These are phyloP conservation scores for Pseudohalonectria lignicola DNA, from an alignment of 2,329 filamentous ascomycete species.

Conservation along the genomic window DNA sequence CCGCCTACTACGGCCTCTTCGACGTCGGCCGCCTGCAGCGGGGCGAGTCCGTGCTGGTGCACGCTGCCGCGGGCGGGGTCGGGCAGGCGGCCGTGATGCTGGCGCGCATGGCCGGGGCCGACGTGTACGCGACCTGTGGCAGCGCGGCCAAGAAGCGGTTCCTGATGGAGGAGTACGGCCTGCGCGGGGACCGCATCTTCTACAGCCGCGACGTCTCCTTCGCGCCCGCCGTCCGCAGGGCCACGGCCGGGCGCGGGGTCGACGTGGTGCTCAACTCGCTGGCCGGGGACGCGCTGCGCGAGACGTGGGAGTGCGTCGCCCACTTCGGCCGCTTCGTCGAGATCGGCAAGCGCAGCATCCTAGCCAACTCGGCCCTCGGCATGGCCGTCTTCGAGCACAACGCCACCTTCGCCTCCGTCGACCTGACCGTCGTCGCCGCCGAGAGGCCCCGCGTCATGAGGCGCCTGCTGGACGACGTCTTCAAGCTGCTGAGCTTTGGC, in stretches of 20 bases:
- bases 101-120: constrained; percentile 6
- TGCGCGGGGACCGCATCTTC: constrained; percentile 18
- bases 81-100: constrained; percentile 10
- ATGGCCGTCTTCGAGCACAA: constrained; percentile 21
- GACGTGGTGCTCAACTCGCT: constrained; percentile 20
- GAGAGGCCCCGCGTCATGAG: constrained; percentile 6
- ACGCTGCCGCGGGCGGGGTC: constrained; percentile 11
- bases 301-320: constrained; percentile 20
- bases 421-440: constrained; percentile 4
- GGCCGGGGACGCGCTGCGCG: constrained; percentile 14
- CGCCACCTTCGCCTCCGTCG: constrained; percentile 5
- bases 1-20: constrained; percentile 15
- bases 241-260: constrained; percentile 15
- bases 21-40: constrained; percentile 12
- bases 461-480: constrained; percentile 5
- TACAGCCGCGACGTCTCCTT: constrained; percentile 16
- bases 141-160: constrained; percentile 16
- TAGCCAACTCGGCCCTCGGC: constrained; percentile 20
- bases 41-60: constrained; percentile 11
- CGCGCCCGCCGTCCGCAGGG: constrained; percentile 11
- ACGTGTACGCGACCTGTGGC: constrained; percentile 18
- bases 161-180: constrained; percentile 14
- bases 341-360: constrained; percentile 20
- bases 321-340: constrained; percentile 21
- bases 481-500: constrained; percentile 5